These are phyloP conservation scores for Plantago major DNA, from an alignment of 257 asterid species.

Conservation along the genomic window DNA sequence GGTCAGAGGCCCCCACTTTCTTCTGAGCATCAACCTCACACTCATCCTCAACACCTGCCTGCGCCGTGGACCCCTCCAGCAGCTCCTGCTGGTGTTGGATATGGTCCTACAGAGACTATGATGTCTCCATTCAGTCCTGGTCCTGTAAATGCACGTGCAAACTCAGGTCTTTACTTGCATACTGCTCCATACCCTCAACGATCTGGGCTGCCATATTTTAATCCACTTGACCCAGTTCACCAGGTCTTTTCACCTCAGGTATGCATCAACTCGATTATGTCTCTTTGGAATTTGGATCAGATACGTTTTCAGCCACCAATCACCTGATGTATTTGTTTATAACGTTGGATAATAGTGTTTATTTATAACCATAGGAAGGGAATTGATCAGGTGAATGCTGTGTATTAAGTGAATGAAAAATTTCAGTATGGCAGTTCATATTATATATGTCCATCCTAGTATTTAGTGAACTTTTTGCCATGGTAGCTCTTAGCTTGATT, in stretches of 20 bases:
- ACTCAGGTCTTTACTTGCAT: conserved; percentile 58
- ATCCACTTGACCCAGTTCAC: conserved; percentile 78
- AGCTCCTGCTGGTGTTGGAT: conserved; percentile 65
- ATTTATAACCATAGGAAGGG: too few species aligned
- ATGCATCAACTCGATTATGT: conserved; percentile 17
- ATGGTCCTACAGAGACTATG: conserved; percentile 73
- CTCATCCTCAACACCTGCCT: conserved; percentile 74
- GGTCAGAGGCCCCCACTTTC: conserved; percentile 62
- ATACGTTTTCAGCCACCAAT: neutral
- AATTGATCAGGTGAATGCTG: too few species aligned
- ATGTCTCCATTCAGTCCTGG: conserved; percentile 67
- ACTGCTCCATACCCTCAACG: conserved; percentile 84
- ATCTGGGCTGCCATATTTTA: conserved; percentile 74
- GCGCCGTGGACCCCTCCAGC: conserved; percentile 72
- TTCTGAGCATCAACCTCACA: conserved; percentile 69
- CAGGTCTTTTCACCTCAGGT: conserved; percentile 78
- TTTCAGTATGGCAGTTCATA: too few species aligned
- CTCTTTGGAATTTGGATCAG: conserved; percentile 1
- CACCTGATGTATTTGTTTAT: conserved; percentile 1
- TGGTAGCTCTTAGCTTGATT: conserved; percentile 6
- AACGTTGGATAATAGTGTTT: neutral
- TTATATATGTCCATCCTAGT: too few species aligned
- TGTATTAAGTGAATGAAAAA: too few species aligned
- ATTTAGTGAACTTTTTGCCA: neutral
- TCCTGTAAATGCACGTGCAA: conserved; percentile 59